Evolutionary conservation across 805 yeast species (phyloP), one percentile per base, ranked within the genome.

Genomic region (Yamadazyma endophytica): DNA sequence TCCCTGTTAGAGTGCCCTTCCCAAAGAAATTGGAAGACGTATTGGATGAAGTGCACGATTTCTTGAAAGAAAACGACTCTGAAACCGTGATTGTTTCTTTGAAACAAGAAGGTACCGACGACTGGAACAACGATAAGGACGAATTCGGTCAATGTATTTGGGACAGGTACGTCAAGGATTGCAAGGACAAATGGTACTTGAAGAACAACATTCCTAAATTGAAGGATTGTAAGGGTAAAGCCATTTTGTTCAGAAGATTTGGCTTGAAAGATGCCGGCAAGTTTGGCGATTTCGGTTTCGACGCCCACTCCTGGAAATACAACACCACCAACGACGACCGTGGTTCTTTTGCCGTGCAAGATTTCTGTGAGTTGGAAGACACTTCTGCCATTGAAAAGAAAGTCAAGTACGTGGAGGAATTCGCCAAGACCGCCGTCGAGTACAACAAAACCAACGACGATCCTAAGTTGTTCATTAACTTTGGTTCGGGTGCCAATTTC

Each of bases 401-500:
- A 52, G 67, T 74, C 13, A 56, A 58, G 7, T 77, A 73, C 45
- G 75, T 82, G 40, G 75, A 73, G 47, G 64, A 70, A 18, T 68
- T 79, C 49, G 61, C 79, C 24, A 52, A 65, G 23, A 66, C 66
- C 30, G 83, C 90, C 2, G 50, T 52, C 20, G 64, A 73, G 14
- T 69, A 73, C 56, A 70, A 68, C 46, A 37, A 53, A 9, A 64
- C 73, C 29, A 52, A 62, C 33, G 55, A 56, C 35, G 70, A 69
- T 38, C 43, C 46, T 11, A 82, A 79, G 54, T 58, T 83, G 42
- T 82, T 73, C 46, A 57, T 83, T 39, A 83, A 83, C 59, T 83
- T 80, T 54, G 77, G 86, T 36, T 72, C 87, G 1, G 90, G 82
- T 12, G 69, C 88, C 26, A 79, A 79, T 56, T 79, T 82, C 52